Percentiles rank a stretch among this genome's conserved stretches.
phyloP scores from a whole-genome alignment of 1,284 basidiomycete genomes.

The Amylostereum chailletii region DNA sequence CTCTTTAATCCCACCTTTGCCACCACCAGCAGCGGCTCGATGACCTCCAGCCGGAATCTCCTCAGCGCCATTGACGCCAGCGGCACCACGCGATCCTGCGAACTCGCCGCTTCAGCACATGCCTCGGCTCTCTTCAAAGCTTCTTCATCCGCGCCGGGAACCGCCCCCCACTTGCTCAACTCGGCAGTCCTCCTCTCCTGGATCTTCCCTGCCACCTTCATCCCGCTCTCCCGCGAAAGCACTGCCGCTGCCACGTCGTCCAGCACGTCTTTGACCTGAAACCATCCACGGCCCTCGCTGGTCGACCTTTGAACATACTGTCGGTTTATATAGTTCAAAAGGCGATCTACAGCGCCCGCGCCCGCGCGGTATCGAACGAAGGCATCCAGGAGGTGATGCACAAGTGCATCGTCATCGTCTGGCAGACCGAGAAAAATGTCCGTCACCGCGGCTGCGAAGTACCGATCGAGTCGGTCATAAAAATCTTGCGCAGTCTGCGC shows the following conservation, averaged over 20 bases:
- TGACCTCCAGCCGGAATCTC: conserved; percentile 59
- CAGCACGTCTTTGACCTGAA: conserved; percentile 55
- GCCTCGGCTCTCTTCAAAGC: conserved; percentile 48
- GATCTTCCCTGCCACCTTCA: conserved; percentile 46
- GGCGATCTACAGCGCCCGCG: conserved; percentile 54
- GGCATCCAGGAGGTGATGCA: conserved; percentile 60
- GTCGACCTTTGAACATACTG: conserved; percentile 70
- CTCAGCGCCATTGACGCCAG: conserved; percentile 55
- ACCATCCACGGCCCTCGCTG: conserved; percentile 72
- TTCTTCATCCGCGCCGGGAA: conserved; percentile 19
- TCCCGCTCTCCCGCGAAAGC: conserved; percentile 41
- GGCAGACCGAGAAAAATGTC: conserved; percentile 57
- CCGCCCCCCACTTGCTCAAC: conserved; percentile 46
- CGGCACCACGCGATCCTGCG: conserved; percentile 54
- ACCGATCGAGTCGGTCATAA: conserved; percentile 62
- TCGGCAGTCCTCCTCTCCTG: conserved; percentile 52
- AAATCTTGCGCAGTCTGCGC: conserved; percentile 31
- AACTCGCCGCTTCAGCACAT: conserved; percentile 64
- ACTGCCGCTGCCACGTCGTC: conserved; percentile 51
- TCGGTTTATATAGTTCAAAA: conserved; percentile 71
- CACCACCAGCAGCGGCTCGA: conserved; percentile 58
- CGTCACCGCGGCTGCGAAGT: conserved; percentile 48
- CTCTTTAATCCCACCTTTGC: conserved; percentile 47
- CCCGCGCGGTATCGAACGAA: conserved; percentile 63
- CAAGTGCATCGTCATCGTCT: conserved; percentile 52